phyloP scores from a whole-genome alignment of 176 grass and related monocot species.

The Canna indica region DNA sequence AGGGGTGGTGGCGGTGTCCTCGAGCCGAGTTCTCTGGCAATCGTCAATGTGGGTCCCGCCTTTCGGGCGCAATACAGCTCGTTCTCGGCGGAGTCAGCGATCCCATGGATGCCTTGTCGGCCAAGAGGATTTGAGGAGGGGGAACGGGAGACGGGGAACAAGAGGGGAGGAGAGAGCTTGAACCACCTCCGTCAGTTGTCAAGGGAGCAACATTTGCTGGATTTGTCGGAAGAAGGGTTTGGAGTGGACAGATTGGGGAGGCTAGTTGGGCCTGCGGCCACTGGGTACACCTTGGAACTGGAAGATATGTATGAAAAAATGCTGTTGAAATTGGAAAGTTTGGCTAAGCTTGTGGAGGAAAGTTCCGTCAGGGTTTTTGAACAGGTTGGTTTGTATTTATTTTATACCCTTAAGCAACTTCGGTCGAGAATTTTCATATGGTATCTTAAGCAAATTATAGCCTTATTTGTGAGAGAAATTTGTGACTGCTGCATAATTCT shows the following conservation, averaged over 20 bases:
- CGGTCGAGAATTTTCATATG: background rate
- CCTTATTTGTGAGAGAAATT: background rate
- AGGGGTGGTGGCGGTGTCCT: background rate
- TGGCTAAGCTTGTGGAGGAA: slow-evolving; percentile 49
- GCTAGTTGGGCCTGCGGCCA: slow-evolving; percentile 10
- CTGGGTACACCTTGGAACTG: slow-evolving; percentile 26
- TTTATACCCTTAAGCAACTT: background rate
- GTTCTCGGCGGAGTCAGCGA: slow-evolving; percentile 34
- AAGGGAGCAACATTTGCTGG: slow-evolving; percentile 31
- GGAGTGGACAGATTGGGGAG: slow-evolving; percentile 26
- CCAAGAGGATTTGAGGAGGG: background rate
- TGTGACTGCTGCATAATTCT: background rate
- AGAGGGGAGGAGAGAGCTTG: background rate
- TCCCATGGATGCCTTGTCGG: slow-evolving; percentile 27
- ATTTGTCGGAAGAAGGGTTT: slow-evolving; percentile 33
- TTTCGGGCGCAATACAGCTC: slow-evolving; percentile 45
- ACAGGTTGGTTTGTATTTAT: slow-evolving; percentile 25
- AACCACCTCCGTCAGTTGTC: background rate
- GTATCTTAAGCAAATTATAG: background rate
- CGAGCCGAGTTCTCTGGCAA: slow-evolving; percentile 24
- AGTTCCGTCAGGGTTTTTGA: slow-evolving; percentile 41
- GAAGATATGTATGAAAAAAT: slow-evolving; percentile 48
- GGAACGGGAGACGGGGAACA: background rate
- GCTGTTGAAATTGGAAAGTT: slow-evolving; percentile 45
- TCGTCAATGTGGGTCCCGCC: slow-evolving; percentile 26